phyloP scores from a whole-genome alignment of 2,329 filamentous ascomycete genomes.

The Trichophyton rubrum region DNA sequence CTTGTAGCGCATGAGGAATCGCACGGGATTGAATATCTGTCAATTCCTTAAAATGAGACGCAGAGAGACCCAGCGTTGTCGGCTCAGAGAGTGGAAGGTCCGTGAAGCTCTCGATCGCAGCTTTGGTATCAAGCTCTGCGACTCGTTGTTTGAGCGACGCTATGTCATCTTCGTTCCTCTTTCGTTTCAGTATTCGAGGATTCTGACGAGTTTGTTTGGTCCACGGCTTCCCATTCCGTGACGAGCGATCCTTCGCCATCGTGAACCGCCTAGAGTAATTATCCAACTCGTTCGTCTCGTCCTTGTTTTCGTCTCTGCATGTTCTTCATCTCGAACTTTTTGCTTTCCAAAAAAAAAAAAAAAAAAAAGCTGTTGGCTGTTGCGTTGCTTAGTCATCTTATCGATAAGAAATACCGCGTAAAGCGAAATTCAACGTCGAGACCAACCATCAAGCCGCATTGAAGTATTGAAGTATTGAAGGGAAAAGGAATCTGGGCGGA shows the following conservation, averaged over 20 bases:
- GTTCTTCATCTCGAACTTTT: slow-evolving; percentile 1
- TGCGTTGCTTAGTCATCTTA: slow-evolving; percentile 11
- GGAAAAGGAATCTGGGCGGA: not conserved
- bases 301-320: not conserved
- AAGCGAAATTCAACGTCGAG: not conserved
- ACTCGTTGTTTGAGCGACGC: slow-evolving; percentile 32
- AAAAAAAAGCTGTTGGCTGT: not conserved
- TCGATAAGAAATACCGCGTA: not conserved
- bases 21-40: slow-evolving; percentile 87
- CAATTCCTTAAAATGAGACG: slow-evolving; percentile 76
- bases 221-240: slow-evolving; percentile 17
- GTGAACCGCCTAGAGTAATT: not conserved
- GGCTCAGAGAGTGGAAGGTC: slow-evolving; percentile 76
- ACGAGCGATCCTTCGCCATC: slow-evolving; percentile 24
- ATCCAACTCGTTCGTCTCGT: not conserved
- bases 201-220: slow-evolving; percentile 19
- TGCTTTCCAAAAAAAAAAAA: not conserved
- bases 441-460: not conserved
- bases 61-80: slow-evolving; percentile 65
- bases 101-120: slow-evolving; percentile 55
- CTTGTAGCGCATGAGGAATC: slow-evolving; percentile 77
- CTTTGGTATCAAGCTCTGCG: slow-evolving; percentile 33
- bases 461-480: not conserved
- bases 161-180: slow-evolving; percentile 35
- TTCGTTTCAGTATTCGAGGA: slow-evolving; percentile 31